Evolutionary conservation across 495 filamentous ascomycete genomes (phyloP).

Genomic region (Talaromyces thailandensis): DNA sequence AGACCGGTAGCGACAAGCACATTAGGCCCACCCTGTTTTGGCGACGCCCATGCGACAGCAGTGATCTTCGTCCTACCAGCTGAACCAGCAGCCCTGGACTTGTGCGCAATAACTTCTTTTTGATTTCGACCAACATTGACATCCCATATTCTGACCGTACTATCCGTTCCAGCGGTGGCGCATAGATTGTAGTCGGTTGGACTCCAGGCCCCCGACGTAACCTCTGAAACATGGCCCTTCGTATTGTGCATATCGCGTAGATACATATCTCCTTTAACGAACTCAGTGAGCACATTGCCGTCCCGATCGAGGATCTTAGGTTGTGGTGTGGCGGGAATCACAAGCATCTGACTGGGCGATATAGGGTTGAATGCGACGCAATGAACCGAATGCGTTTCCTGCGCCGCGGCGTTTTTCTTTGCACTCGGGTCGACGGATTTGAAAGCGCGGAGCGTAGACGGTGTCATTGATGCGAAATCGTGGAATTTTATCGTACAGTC

Average conservation of each 20-base stretch:
- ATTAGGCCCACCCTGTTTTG: slow-evolving; percentile 64
- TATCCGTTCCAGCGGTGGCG: slow-evolving; percentile 86
- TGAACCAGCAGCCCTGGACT: slow-evolving; percentile 74
- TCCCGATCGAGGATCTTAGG: slow-evolving; percentile 83
- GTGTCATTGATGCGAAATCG: slow-evolving; percentile 93
- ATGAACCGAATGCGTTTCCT: slow-evolving; percentile 82
- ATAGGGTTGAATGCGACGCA: slow-evolving; percentile 79
- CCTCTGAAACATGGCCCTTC: slow-evolving; percentile 88
- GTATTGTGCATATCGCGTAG: slow-evolving; percentile 92
- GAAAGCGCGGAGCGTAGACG: slow-evolving; percentile 87
- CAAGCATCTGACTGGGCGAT: slow-evolving; percentile 72
- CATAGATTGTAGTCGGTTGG: slow-evolving; percentile 73
- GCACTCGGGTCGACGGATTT: slow-evolving; percentile 81
- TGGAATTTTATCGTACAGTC: slow-evolving; percentile 89
- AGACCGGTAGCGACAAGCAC: slow-evolving; percentile 80
- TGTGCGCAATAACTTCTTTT: slow-evolving; percentile 89
- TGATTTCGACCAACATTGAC: slow-evolving; percentile 78
- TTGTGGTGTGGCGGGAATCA: slow-evolving; percentile 78
- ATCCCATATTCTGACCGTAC: slow-evolving; percentile 94
- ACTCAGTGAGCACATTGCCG: slow-evolving; percentile 75
- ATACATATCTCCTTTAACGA: slow-evolving; percentile 97
- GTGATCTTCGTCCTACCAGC: slow-evolving; percentile 93
- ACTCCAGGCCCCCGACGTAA: slow-evolving; percentile 80
- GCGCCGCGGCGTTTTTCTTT: slow-evolving; percentile 58
- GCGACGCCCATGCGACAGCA: slow-evolving; percentile 78